A percentile compares a stretch with the other conserved stretches of the same genome.
Conservation (phyloP, 352 stramenopile genomes). For the Phytopythium cucurbitacearum region DNA sequence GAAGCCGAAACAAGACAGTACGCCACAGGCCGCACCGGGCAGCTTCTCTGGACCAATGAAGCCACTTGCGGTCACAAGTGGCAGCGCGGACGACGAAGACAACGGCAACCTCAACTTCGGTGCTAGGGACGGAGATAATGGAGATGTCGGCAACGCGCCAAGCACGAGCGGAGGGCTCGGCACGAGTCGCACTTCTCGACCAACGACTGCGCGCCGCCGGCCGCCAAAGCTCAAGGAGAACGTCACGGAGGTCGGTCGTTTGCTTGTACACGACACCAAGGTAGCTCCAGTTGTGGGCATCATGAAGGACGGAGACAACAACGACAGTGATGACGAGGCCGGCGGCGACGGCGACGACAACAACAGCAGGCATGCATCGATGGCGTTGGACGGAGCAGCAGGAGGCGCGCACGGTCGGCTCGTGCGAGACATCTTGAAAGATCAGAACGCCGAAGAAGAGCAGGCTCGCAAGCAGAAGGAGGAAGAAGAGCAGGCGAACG, state of each 20-base stretch:
- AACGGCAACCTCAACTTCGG: conserved; percentile 40
- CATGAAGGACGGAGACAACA: conserved; percentile 83
- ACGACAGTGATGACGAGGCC: conserved; percentile 70
- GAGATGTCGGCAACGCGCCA: conserved; percentile 18
- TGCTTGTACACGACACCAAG: conserved; percentile 78
- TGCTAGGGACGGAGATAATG: conserved; percentile 36
- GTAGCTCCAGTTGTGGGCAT: conserved; percentile 64
- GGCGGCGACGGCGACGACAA: conserved; percentile 27
- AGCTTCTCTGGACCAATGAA: conserved; percentile 60
- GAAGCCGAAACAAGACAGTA: conserved; percentile 13
- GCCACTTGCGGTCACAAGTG: conserved; percentile 36
- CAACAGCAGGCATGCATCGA: conserved; percentile 19
- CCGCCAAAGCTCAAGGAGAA: conserved; percentile 88
- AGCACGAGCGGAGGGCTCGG: conserved; percentile 47
- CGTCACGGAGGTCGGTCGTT: conserved; percentile 65
- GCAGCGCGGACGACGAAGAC: conserved; percentile 52
- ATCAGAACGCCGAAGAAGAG: conserved; percentile 71
- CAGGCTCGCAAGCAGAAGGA: conserved; percentile 61
- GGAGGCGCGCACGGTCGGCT: conserved; percentile 55
- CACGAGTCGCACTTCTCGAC: conserved; percentile 67
- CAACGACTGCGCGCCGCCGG: conserved; percentile 79
- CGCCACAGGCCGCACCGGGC: conserved; percentile 19
- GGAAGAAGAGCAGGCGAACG: conserved; percentile 57
- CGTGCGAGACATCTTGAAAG: conserved; percentile 83
- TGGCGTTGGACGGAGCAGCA: conserved; percentile 29